A percentile compares a stretch with the other conserved stretches of the same genome.
Conservation (phyloP, 2,329 filamentous ascomycete genomes). For the Samsoniella hepiali region DNA sequence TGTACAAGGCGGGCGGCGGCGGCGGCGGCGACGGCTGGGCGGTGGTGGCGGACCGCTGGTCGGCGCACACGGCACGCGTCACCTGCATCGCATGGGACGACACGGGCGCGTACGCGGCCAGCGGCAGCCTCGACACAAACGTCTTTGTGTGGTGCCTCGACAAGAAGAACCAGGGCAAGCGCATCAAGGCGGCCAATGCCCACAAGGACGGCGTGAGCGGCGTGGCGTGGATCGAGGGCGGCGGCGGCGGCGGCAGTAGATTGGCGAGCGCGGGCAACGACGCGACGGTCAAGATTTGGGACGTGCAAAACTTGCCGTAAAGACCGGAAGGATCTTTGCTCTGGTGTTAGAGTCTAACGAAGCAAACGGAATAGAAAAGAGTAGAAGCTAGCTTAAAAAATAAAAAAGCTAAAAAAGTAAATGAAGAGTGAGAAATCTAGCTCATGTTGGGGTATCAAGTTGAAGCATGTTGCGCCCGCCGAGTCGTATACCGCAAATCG, state of each 20-base stretch:
- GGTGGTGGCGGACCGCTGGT: conserved; percentile 73
- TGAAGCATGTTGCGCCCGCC: neutral
- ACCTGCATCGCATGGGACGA: conserved; percentile 70
- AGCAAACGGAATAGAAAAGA: neutral
- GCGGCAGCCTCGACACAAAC: conserved; percentile 85
- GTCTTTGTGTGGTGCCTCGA: conserved; percentile 86
- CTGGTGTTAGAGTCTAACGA: neutral
- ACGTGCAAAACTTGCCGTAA: conserved; percentile 34
- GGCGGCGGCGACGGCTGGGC: conserved; percentile 49
- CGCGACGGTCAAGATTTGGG: conserved; percentile 88
- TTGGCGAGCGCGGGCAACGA: conserved; percentile 82
- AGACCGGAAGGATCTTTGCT: no score
- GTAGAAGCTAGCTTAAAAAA: neutral
- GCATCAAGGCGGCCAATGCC: conserved; percentile 80
- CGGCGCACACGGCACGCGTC: conserved; percentile 57
- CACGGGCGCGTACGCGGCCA: conserved; percentile 73
- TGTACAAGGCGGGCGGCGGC: conserved; percentile 55
- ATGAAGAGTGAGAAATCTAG: neutral
- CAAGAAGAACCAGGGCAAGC: conserved; percentile 74
- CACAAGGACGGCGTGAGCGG: conserved; percentile 96
- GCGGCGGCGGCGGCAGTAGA: conserved; percentile 38
- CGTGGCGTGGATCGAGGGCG: conserved; percentile 71
- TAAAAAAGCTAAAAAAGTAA: neutral
- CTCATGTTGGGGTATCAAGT: conserved; percentile 12
- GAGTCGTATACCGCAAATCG: no score